phyloP scores from a whole-genome alignment of 805 yeast genomes.

The Metschnikowia henanensis region DNA sequence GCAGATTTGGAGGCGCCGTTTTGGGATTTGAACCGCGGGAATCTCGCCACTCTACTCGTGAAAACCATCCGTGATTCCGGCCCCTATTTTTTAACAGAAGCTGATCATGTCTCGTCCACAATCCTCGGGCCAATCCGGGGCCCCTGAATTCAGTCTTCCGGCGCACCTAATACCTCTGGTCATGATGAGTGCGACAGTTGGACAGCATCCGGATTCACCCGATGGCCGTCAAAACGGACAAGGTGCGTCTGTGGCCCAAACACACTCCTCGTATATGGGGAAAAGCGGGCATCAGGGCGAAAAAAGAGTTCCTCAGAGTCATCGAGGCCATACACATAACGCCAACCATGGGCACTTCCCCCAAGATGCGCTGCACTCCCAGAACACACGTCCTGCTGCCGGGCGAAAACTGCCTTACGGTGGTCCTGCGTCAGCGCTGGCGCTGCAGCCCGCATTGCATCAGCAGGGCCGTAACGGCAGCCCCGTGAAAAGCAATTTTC shows the following conservation, averaged over 20 bases:
- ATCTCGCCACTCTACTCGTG: no score
- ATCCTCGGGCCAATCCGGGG: constrained; percentile 3
- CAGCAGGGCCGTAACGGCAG: background rate
- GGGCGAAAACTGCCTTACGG: constrained; percentile 2
- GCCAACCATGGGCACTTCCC: background rate
- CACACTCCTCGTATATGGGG: background rate
- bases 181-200: constrained; percentile 15
- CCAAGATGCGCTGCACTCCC: background rate
- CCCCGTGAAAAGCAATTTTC: constrained; percentile 1
- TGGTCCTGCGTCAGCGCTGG: constrained; percentile 3
- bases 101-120: constrained; percentile 6
- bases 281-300: background rate
- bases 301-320: background rate
- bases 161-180: constrained; percentile 29
- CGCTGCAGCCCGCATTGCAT: constrained; percentile 4
- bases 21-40: no score
- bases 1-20: no score
- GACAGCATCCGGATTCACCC: constrained; percentile 2
- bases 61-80: no score
- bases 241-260: no score
- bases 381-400: background rate
- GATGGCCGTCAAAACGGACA: background rate
- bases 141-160: constrained; percentile 23
- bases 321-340: background rate
- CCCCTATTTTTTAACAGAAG: no score